These are phyloP conservation scores for Yamadazyma aaseri DNA, from an alignment of 1,139 yeast genomes.

Conservation along the genomic window DNA sequence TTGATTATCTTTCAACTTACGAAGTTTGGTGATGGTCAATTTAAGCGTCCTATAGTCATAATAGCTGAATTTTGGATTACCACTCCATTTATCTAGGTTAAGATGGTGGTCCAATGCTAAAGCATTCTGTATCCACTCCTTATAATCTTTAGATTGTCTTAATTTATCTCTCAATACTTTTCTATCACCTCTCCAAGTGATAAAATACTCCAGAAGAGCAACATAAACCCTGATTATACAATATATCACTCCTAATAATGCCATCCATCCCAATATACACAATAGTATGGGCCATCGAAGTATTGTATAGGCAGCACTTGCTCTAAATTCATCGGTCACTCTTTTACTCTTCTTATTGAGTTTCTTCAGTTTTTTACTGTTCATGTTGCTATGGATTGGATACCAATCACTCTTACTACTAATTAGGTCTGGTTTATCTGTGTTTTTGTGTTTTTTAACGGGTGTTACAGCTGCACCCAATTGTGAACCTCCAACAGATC, in stretches of 20 bases:
- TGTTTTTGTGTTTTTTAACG: constrained; percentile 4
- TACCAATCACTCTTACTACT: constrained; percentile 69
- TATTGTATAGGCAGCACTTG: constrained; percentile 50
- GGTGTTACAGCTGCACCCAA: constrained; percentile 9
- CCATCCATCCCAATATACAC: constrained; percentile 54
- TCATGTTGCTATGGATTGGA: constrained; percentile 36
- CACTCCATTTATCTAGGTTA: constrained; percentile 63
- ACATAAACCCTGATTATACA: constrained; percentile 58
- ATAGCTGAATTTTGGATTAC: constrained; percentile 60
- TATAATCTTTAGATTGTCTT: constrained; percentile 48
- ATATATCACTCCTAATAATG: constrained; percentile 49
- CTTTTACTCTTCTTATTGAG: constrained; percentile 21
- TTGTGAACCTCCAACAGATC: constrained; percentile 6
- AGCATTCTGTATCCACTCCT: constrained; percentile 66
- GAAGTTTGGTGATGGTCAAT: constrained; percentile 48
- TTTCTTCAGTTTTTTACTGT: constrained; percentile 4
- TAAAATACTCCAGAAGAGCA: constrained; percentile 57
- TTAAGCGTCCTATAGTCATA: constrained; percentile 66
- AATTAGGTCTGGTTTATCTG: constrained; percentile 35
- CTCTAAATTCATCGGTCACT: constrained; percentile 41
- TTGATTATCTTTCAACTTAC: constrained; percentile 29
- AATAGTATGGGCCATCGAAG: constrained; percentile 67
- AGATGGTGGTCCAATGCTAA: constrained; percentile 54
- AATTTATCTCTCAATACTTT: constrained; percentile 48
- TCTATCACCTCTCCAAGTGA: constrained; percentile 62